Evolutionary conservation across 805 yeast species (phyloP), one percentile per base, ranked within the genome.

Genomic region (Nakazawaea sp.): DNA sequence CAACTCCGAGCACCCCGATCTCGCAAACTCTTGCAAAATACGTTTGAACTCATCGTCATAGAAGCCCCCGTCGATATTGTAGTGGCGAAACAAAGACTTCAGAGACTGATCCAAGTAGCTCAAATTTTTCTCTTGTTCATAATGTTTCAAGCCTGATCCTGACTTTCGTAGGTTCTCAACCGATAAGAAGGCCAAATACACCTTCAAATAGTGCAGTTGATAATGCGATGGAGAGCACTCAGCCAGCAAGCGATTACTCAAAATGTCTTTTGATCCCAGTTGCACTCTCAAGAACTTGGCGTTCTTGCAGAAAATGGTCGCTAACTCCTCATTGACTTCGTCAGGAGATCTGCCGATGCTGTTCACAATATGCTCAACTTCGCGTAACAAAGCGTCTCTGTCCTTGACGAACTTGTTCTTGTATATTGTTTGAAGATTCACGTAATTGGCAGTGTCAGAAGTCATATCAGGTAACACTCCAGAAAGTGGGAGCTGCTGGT

Each of bases 391-490:
- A 8, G 34, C 21, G 17, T 51, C 46, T 31, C 60, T 53, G 53
- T 88, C 95, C 2, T 41, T 32, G 8, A 47, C 40, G 1, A 83
- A 78, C 48, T 80, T 81, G 1, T 52, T 58, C 13, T 67, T 54
- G 51, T 85, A 90, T 3, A 86, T 47, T 0, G 50, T 50, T 52
- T 78, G 82, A 26, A 90, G 56, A 7, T 49, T 54, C 2, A 81
- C 63, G 53, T 83, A 90, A 38, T 64, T 64, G 7, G 58, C 55
- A 0, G 96, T 80, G 43, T 78, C 75, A 0, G 95, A 74, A 16
- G 84, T 81, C 96, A 90, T 90, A 53, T 89, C 97, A 0, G 96
- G 95, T 5, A 89, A 52, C 1, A 62, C 69, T 0, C 95, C 96
- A 3, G 80, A 66, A 2, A 86, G 56, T 0, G 96, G 95, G n/a